Percentiles rank a stretch among this genome's conserved stretches.
These are phyloP conservation scores for Carpinus fangiana DNA, from an alignment of 306 rosid genomes.

Conservation along the genomic window DNA sequence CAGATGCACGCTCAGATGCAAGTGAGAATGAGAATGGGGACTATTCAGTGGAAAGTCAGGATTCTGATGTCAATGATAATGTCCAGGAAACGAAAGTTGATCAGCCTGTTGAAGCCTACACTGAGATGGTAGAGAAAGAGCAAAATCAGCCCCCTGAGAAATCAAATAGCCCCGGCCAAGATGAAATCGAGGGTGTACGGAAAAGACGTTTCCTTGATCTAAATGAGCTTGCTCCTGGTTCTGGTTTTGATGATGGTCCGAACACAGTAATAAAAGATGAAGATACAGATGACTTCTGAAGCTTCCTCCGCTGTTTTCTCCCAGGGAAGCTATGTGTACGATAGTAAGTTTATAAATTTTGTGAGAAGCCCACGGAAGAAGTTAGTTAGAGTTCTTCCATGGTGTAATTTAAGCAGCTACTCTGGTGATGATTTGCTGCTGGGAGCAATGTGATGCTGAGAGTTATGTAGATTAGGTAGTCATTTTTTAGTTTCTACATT, in stretches of 20 bases:
- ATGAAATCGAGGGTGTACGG: conserved; percentile 64
- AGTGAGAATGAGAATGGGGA: conserved; percentile 85
- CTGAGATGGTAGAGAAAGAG: conserved; percentile 49
- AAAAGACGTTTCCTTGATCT: conserved; percentile 88
- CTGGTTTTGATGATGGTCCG: conserved; percentile 88
- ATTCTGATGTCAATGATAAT: conserved; percentile 59
- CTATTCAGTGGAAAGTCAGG: conserved; percentile 71
- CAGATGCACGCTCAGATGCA: conserved; percentile 58
- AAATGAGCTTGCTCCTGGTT: conserved; percentile 92
- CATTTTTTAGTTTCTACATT: conserved; percentile 75
- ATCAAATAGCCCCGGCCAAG: conserved; percentile 62
- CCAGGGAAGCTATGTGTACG: conserved; percentile 61
- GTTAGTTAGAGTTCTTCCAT: conserved; percentile 60
- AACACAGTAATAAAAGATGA: conserved; percentile 69
- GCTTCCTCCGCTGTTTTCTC: conserved; percentile 45
- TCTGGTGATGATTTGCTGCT: conserved; percentile 59
- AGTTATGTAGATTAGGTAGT: conserved; percentile 87
- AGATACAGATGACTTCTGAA: conserved; percentile 59
- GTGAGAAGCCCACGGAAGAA: conserved; percentile 62
- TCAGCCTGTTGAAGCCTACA: conserved; percentile 47
- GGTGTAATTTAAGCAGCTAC: conserved; percentile 58
- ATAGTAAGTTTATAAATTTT: conserved; percentile 75
- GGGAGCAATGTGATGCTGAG: conserved; percentile 64
- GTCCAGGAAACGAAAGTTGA: conserved; percentile 64
- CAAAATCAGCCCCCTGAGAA: conserved; percentile 68